These are phyloP conservation scores for Fusarium irregulare DNA, from an alignment of 2,329 filamentous ascomycete genomes.

Conservation along the genomic window DNA sequence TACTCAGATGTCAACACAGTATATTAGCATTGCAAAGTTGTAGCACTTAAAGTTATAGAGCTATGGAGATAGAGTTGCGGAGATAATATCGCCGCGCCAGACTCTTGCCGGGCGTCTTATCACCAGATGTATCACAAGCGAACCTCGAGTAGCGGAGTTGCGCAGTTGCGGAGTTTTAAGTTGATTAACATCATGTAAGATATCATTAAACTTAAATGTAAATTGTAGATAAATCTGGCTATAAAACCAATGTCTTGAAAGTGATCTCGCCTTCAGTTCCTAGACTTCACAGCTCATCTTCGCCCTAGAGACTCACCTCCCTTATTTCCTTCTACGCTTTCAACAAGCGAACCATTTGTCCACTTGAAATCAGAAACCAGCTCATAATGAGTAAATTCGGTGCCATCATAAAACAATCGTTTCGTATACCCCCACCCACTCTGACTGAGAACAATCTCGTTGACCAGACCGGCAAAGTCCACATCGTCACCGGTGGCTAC, in stretches of 20 bases:
- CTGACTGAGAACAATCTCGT: neutral
- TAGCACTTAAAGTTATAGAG: too few species aligned
- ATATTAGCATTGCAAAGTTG: too few species aligned
- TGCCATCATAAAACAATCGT: neutral
- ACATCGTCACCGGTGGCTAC: constrained; percentile 59
- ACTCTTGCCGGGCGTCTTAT: too few species aligned
- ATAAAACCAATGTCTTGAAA: neutral
- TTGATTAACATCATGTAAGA: neutral
- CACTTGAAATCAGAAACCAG: accelerated
- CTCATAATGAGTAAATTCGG: neutral
- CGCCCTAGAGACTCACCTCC: neutral
- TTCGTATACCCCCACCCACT: neutral
- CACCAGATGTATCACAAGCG: too few species aligned
- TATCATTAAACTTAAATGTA: neutral
- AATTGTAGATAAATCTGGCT: neutral
- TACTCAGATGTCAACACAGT: too few species aligned
- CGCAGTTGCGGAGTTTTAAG: neutral
- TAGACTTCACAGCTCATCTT: neutral
- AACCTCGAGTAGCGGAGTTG: neutral
- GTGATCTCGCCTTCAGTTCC: neutral
- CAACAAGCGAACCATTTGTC: neutral
- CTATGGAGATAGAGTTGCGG: too few species aligned
- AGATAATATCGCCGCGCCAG: too few species aligned
- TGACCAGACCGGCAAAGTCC: constrained; percentile 51
- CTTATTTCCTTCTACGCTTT: neutral